Evolutionary conservation across 306 rosid species (phyloP), one percentile per base, ranked within the genome.

Genomic region (Gastrolobium villosum): DNA sequence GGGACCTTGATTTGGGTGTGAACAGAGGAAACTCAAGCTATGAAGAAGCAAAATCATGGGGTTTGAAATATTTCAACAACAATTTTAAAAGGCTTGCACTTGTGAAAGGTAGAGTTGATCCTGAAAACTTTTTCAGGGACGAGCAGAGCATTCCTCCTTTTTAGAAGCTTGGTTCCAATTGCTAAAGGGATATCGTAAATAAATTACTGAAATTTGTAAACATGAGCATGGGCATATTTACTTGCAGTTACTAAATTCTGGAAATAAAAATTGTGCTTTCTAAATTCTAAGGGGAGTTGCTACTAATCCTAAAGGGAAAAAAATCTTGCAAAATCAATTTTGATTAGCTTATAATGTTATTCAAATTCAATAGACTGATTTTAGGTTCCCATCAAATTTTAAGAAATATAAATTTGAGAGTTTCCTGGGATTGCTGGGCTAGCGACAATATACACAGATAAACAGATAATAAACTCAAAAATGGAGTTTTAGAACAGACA

Each of bases 141-240:
- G 79, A 87, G 43, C 90, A 87, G 67, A 84, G 87, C 52, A 82
- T 87, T 20, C 88, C 84, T 3, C 66, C 46, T 1, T 10, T 61
- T 3, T 2, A 4, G 41, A 3, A 4, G 8, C 9, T 15, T 14
- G 26, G 26, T 3, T 5, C 5, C 40, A 36, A 36, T 36, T 9
- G 3, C 31, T 9, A 52, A 15, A 20, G 0, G 26, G 26, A 0
- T 0, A 20, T 20, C 26, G 1, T 20, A 20, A 20, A 20, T 20
- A 20, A 20, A 20, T 20, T 20, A 20, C 26, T 20, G 26, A 20
- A 43, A 62, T 7, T 20, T 32, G 41, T 14, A 43, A 31, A 36
- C 49, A 36, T 74, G 4, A 0, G 36, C n/a, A n/a, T n/a, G n/a
- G n/a, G 32, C 32, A 13, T 36, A 20, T 31, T 7, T 26, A 13